Base-by-base conservation (phyloP, 345 rosid species). In the Gossypium australe region DNA sequence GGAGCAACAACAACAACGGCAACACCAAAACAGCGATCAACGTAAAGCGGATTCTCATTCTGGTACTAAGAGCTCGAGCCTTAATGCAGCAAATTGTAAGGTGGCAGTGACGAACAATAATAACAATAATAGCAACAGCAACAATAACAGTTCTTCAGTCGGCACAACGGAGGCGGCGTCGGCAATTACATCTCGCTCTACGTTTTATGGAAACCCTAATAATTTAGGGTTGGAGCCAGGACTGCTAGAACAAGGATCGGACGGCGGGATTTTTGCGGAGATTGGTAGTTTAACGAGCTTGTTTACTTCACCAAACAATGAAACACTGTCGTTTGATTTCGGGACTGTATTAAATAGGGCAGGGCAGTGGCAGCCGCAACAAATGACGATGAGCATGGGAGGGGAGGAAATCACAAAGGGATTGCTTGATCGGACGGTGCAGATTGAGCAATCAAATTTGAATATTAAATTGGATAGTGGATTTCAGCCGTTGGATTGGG, bases 401-500 rank as follows among this genome's bases (percentile, higher is more conserved):
- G 59, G 62, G 5, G 80, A 81, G 72, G 87, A 83, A 59, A 70
- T 77, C 43, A 80, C 64, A 5, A 80, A 80, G n/a, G 84, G 85
- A 48, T 77, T 85, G 77, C 66, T 82, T 38, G 85, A 88, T 84
- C 91, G 75, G 81, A 87, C 87, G 78, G 80, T 74, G 48, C 85
- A 75, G 67, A 65, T 44, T 16, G 93, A 88, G 67, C 67, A 79
- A 17, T 49, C 86, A 2, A 77, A 57, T 4, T 57, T 82, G 69
- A 74, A 58, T 49, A 71, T 49, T 44, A 83, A 83, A 78, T 66
- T 82, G 45, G 76, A 75, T 18, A 75, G 75, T 70, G 88, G 86
- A 38, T 92, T 88, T 75, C 93, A 87, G 18, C 72, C 87, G 79
- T 83, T 91, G 89, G 98, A 94, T 84, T 94, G 98, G 97, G 92